Evolutionary conservation across 768 basidiomycete genomes (phyloP).

Genomic region (Rhodotorula toruloides): DNA sequence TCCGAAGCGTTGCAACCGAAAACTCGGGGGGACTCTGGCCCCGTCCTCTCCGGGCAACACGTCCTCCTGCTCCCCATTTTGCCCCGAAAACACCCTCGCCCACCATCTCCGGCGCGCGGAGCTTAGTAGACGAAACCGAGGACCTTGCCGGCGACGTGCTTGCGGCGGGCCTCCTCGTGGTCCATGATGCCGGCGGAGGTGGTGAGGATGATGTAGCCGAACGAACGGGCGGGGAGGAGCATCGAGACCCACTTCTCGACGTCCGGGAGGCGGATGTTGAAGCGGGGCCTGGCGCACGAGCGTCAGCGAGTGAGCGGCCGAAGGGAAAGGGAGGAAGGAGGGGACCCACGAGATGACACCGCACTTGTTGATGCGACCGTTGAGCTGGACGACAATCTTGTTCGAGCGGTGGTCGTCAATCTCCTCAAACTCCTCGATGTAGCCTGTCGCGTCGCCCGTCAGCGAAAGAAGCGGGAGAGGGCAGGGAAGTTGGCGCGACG

Average conservation of each 20-base stretch:
- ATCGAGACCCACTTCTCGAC: slow-evolving; percentile 97
- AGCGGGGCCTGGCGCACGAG: slow-evolving; percentile 59
- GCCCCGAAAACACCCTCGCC: too few relatives aligned
- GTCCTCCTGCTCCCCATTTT: too few relatives aligned
- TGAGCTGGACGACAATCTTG: slow-evolving; percentile 97
- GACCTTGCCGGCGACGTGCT: slow-evolving; percentile 94
- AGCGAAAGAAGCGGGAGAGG: slow-evolving; percentile 10
- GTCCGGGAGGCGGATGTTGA: slow-evolving; percentile 87
- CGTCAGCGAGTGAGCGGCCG: background rate
- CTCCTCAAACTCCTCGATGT: slow-evolving; percentile 81
- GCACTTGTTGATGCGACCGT: slow-evolving; percentile 97
- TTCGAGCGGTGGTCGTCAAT: slow-evolving; percentile 92
- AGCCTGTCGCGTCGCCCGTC: slow-evolving; percentile 56
- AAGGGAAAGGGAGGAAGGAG: too few relatives aligned
- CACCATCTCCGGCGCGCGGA: too few relatives aligned
- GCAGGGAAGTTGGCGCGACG: slow-evolving; percentile 60
- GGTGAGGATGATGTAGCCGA: slow-evolving; percentile 94
- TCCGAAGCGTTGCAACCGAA: too few relatives aligned
- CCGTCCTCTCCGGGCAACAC: too few relatives aligned
- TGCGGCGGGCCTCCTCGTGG: slow-evolving; percentile 97
- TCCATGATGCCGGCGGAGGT: slow-evolving; percentile 97
- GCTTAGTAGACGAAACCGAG: slow-evolving; percentile 42
- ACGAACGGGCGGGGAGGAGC: slow-evolving; percentile 89
- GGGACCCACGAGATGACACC: slow-evolving; percentile 76
- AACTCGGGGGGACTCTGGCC: too few relatives aligned